Conservation (phyloP, 371 early-diverging fungal species). For the Mortierella sp. region DNA sequence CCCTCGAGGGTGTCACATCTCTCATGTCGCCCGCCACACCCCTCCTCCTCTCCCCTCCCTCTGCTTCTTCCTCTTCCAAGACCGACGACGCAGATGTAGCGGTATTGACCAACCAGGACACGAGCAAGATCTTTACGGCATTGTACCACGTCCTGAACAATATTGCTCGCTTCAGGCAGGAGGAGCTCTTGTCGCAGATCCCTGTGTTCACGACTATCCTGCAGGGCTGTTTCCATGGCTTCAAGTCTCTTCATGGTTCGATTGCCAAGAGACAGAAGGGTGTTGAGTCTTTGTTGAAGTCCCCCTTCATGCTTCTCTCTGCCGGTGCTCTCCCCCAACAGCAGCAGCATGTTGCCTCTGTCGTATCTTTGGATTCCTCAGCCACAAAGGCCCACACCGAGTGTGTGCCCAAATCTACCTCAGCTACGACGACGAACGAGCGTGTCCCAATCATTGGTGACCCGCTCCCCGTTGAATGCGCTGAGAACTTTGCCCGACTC, state of each 20-base stretch:
- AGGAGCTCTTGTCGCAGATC: slow-evolving; percentile 63
- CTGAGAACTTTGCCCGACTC: slow-evolving; percentile 69
- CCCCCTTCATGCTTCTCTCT: slow-evolving; percentile 55
- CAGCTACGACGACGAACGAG: background rate
- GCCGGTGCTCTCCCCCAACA: slow-evolving; percentile 16
- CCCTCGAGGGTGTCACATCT: slow-evolving; percentile 38
- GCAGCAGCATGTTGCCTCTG: background rate
- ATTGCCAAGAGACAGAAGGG: slow-evolving; percentile 59
- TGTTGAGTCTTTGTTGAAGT: slow-evolving; percentile 41
- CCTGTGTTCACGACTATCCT: slow-evolving; percentile 64
- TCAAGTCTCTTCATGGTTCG: slow-evolving; percentile 69
- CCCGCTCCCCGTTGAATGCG: slow-evolving; percentile 66
- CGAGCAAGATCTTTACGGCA: slow-evolving; percentile 59
- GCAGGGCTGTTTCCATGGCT: slow-evolving; percentile 69
- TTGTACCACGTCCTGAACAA: slow-evolving; percentile 64
- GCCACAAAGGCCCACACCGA: background rate
- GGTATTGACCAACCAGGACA: slow-evolving; percentile 46
- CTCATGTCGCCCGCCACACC: slow-evolving; percentile 47
- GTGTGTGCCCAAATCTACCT: background rate
- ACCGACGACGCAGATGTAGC: background rate
- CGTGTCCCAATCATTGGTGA: slow-evolving; percentile 42
- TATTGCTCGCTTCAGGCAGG: slow-evolving; percentile 63
- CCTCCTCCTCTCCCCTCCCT: slow-evolving; percentile 9
- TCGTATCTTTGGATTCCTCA: background rate
- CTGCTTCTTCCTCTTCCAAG: background rate